Percentiles rank a stretch among this genome's conserved stretches.
Evolutionary conservation across 495 filamentous ascomycete genomes (phyloP).

Genomic region (Massariosphaeria phaeospora): DNA sequence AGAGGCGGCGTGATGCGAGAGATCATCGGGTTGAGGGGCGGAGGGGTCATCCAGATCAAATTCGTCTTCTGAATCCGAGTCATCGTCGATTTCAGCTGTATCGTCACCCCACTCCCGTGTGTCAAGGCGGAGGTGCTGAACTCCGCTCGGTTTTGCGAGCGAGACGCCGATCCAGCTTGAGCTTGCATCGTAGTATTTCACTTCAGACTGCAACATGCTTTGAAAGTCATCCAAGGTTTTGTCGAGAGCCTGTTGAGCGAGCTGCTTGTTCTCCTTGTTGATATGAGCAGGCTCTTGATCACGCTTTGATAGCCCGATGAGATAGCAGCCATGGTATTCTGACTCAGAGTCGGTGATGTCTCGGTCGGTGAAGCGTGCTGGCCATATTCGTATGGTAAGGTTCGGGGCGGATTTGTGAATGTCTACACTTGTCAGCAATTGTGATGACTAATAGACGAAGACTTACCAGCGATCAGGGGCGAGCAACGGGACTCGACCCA

Average conservation of each 20-base stretch:
- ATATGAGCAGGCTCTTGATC: constrained; percentile 1
- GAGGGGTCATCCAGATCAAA: constrained; percentile 33
- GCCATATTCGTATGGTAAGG: constrained; percentile 54
- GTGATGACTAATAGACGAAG: not conserved
- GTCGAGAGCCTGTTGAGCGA: constrained; percentile 38
- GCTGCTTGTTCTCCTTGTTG: constrained; percentile 37
- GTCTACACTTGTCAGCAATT: constrained; percentile 36
- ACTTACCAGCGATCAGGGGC: constrained; percentile 47
- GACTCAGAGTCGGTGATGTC: constrained; percentile 20
- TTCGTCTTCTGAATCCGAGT: constrained; percentile 35
- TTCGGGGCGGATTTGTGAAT: constrained; percentile 45
- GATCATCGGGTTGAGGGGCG: not conserved
- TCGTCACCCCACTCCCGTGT: constrained; percentile 48
- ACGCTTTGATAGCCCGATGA: constrained; percentile 50
- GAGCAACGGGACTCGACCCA: constrained; percentile 54
- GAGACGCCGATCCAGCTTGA: constrained; percentile 47
- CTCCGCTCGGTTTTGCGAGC: constrained; percentile 39
- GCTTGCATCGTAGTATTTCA: constrained; percentile 47
- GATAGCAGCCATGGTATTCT: constrained; percentile 52
- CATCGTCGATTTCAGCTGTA: constrained; percentile 40
- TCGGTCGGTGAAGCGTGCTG: constrained; percentile 46
- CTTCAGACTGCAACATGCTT: constrained; percentile 43
- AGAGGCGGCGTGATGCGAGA: not conserved
- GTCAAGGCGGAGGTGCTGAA: constrained; percentile 45
- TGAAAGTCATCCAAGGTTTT: constrained; percentile 46